Conservation (phyloP, 306 rosid genomes). For the Psophocarpus tetragonolobus region DNA sequence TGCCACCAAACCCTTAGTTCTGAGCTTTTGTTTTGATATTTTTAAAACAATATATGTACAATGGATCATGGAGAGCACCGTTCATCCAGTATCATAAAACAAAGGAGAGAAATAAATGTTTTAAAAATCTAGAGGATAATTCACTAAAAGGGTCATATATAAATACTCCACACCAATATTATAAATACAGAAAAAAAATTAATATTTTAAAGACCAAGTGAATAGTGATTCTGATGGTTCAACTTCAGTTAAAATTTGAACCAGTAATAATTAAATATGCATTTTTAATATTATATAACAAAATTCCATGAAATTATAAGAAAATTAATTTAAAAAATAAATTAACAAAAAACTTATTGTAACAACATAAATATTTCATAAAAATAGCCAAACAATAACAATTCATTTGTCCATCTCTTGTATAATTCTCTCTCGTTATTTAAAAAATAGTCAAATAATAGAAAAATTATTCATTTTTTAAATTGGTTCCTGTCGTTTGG, state of each 20-base stretch:
- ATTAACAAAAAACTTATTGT: not conserved
- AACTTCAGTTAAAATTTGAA: not conserved
- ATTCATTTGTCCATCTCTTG: not conserved
- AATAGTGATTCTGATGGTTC: not conserved
- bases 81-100: not conserved
- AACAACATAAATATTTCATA: not conserved
- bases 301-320: not conserved
- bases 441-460: not conserved
- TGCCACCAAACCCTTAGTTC: not conserved
- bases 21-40: not conserved
- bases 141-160: no score
- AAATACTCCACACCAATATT: no score
- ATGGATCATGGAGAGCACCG: not conserved
- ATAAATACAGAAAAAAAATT: not conserved
- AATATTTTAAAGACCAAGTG: not conserved
- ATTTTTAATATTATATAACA: not conserved
- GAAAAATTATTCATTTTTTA: not conserved
- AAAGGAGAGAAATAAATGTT: no score
- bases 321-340: not conserved
- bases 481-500: not conserved
- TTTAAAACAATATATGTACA: not conserved
- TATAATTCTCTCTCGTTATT: not conserved
- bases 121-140: no score
- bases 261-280: not conserved
- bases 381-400: not conserved